Conservation (phyloP, 345 rosid genomes). For the Combretum micranthum region DNA sequence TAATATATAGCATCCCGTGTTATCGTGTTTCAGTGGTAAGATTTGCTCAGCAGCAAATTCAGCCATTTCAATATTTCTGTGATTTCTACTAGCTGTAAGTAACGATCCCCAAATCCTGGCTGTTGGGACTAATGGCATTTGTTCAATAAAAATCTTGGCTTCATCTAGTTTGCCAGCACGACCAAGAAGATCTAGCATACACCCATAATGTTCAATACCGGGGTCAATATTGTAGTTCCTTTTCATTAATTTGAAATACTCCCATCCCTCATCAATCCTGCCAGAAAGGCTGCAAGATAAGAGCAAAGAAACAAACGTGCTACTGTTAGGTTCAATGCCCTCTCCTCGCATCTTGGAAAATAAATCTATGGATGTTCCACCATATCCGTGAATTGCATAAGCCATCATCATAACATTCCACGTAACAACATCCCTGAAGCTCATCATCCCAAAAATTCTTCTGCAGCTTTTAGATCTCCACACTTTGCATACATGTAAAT, state of each 20-base stretch:
- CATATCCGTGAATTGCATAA: conserved; percentile 61
- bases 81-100: conserved; percentile 59
- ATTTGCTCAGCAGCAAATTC: conserved; percentile 50
- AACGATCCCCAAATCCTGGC: conserved; percentile 81
- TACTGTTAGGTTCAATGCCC: conserved; percentile 46
- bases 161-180: conserved; percentile 42
- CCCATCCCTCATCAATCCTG: conserved; percentile 65
- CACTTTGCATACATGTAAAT: conserved; percentile 62
- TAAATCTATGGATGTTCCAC: conserved; percentile 33
- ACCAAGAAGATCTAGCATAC: conserved; percentile 75
- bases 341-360: conserved; percentile 44
- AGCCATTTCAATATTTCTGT: conserved; percentile 38
- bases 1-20: conserved; percentile 68
- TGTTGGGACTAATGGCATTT: conserved; percentile 50
- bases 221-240: conserved; percentile 54
- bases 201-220: conserved; percentile 65
- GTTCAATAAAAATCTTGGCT: conserved; percentile 48
- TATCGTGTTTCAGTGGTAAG: conserved; percentile 43
- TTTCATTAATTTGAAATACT: conserved; percentile 51
- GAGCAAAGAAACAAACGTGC: conserved; percentile 62
- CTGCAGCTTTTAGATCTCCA: conserved; percentile 60
- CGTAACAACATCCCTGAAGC: conserved; percentile 46
- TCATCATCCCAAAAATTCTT: conserved; percentile 36
- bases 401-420: conserved; percentile 84
- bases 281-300: conserved; percentile 72